Base-by-base conservation (phyloP, 768 basidiomycete genomes). In the Podaxis sp. region DNA sequence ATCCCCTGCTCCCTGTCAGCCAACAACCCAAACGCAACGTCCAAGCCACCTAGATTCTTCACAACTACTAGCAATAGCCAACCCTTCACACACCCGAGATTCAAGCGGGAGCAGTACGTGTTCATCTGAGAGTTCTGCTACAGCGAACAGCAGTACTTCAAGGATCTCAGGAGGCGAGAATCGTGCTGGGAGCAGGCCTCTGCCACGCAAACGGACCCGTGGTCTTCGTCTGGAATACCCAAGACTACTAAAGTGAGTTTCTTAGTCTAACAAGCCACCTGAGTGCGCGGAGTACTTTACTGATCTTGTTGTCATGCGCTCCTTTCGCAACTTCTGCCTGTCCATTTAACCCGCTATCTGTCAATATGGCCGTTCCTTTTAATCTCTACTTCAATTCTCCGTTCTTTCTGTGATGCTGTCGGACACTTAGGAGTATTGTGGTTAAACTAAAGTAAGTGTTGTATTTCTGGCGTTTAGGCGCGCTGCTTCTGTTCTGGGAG, bases 361-460 rank as follows among this genome's bases (percentile, higher is more conserved):
- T 44, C 42, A 44, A 37, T 18, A 13, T 37, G n/a, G 18, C 47
- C 27, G 21, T 38, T 58, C 25, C 25, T 46, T 50, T 21, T 36
- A 38, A 51, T 27, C 37, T 50, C 35, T 14, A 42, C 28, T 5
- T 2, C 21, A 37, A 23, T 38, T 27, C 35, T 18, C 56, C 55
- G 25, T 35, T 37, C 11, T 50, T 50, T 21, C 11, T 50, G 32
- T 13, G 21, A 10, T n/a, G 7, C 25, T 36, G 46, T 16, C 38
- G 57, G 57, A 58, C 38, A 42, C 21, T 51, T 40, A 59, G 57
- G 57, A 27, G 57, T 32, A n/a, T 59, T 27, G 50, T 18, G 3
- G 28, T 59, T n/a, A 59, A 59, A 32, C 27, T 59, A 25, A 59
- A 44, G 57, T 59, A 50, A 44, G 57, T 44, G 42, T 18, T 44